These are phyloP conservation scores for Malus hybrid DNA, from an alignment of 331 rosid genomes.

Conservation along the genomic window DNA sequence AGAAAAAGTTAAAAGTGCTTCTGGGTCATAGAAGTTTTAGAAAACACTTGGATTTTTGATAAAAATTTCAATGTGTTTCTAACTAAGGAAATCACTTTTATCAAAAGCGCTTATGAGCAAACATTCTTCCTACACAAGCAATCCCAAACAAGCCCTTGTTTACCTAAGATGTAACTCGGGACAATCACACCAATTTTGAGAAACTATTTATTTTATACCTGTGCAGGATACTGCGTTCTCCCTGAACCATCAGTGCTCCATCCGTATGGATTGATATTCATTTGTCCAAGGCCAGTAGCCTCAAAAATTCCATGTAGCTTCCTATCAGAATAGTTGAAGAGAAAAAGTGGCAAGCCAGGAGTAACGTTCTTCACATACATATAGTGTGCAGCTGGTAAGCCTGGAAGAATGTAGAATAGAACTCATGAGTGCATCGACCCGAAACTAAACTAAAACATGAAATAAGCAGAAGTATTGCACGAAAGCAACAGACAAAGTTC, in stretches of 20 bases:
- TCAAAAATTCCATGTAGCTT: slow-evolving; percentile 77
- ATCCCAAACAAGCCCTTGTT: background rate
- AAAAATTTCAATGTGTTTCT: too few species aligned
- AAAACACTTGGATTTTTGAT: too few species aligned
- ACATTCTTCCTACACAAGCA: too few species aligned
- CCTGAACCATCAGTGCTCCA: slow-evolving; percentile 58
- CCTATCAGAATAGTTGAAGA: slow-evolving; percentile 75
- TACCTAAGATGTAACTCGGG: background rate
- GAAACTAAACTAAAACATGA: background rate
- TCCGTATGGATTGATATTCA: slow-evolving; percentile 74
- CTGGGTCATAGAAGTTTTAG: too few species aligned
- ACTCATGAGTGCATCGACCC: slow-evolving; percentile 8
- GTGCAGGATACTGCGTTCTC: slow-evolving; percentile 77
- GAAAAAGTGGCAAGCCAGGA: slow-evolving; percentile 76
- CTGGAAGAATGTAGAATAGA: slow-evolving; percentile 28
- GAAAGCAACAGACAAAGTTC: background rate
- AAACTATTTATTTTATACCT: slow-evolving; percentile 36
- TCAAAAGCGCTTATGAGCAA: too few species aligned
- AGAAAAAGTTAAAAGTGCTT: too few species aligned
- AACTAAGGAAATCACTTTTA: too few species aligned
- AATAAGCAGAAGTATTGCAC: background rate
- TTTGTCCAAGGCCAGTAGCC: slow-evolving; percentile 63
- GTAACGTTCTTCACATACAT: slow-evolving; percentile 64
- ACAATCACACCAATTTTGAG: background rate
- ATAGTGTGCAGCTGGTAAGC: slow-evolving; percentile 60